Evolutionary conservation across 257 asterid genomes (phyloP).

Genomic region (Ehretia macrophylla): DNA sequence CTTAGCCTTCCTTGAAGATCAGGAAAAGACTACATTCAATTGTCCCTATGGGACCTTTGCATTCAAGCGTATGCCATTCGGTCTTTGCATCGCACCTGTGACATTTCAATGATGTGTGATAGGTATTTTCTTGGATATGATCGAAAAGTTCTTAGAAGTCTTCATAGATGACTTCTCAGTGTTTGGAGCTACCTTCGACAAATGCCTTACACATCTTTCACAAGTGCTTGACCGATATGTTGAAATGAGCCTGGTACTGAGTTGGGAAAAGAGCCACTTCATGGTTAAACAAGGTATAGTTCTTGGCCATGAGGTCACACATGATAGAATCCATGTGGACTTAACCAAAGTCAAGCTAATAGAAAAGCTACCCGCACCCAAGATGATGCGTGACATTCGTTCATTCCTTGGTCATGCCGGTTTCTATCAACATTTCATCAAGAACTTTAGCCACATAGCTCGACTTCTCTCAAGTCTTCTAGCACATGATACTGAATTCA

Average conservation of each 20-base stretch:
- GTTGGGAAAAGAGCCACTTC: neutral
- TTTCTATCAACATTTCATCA: neutral
- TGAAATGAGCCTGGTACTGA: neutral
- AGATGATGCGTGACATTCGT: neutral
- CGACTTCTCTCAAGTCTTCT: neutral
- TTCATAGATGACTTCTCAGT: constrained; percentile 2
- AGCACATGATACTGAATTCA: neutral
- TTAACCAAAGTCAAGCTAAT: neutral
- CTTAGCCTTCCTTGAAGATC: neutral
- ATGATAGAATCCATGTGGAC: neutral
- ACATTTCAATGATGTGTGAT: too few species aligned
- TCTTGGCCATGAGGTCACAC: neutral
- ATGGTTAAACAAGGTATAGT: neutral
- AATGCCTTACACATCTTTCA: neutral
- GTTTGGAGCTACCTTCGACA: neutral
- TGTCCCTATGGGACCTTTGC: neutral
- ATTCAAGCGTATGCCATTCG: too few species aligned
- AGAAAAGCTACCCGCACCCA: neutral
- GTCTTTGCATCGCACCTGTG: too few species aligned
- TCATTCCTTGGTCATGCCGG: neutral
- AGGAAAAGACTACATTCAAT: neutral
- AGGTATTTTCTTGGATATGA: neutral
- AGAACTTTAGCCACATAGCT: neutral
- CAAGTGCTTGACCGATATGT: neutral
- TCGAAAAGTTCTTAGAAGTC: neutral